phyloP scores from a whole-genome alignment of 1,284 basidiomycete genomes.

The Singerocomus rubriflavus region DNA sequence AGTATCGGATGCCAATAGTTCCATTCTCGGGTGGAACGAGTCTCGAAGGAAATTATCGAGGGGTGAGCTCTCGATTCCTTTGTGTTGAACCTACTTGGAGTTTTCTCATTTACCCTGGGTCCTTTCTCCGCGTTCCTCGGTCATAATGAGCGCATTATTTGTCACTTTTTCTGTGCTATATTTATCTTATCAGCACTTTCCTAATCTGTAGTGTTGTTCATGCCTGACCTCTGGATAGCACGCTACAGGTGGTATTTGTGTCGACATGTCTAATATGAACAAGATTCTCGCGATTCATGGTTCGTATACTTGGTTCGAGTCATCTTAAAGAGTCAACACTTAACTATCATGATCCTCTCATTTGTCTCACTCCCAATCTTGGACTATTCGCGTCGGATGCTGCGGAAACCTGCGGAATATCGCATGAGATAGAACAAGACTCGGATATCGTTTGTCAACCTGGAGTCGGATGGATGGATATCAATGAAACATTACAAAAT shows the following conservation, averaged over 20 bases:
- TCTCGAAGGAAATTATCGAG: constrained; percentile 64
- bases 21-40: constrained; percentile 71
- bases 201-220: background rate
- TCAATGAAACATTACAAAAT: constrained; percentile 73
- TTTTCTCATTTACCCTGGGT: background rate
- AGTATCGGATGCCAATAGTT: constrained; percentile 68
- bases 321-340: background rate
- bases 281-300: constrained; percentile 77
- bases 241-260: constrained; percentile 70
- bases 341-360: background rate
- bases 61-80: constrained; percentile 40
- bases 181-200: background rate
- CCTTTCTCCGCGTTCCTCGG: background rate
- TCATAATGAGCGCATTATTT: background rate
- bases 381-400: background rate
- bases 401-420: background rate
- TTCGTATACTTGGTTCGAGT: constrained; percentile 27
- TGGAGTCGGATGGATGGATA: constrained; percentile 83
- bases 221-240: constrained; percentile 35
- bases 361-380: background rate
- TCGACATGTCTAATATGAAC: constrained; percentile 87
- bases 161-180: background rate
- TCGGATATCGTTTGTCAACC: constrained; percentile 81
- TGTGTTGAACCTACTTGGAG: background rate
- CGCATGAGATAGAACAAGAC: constrained; percentile 57